These are phyloP conservation scores for Ceratocystiopsis sp. DNA, from an alignment of 2,329 filamentous ascomycete species.

Conservation along the genomic window DNA sequence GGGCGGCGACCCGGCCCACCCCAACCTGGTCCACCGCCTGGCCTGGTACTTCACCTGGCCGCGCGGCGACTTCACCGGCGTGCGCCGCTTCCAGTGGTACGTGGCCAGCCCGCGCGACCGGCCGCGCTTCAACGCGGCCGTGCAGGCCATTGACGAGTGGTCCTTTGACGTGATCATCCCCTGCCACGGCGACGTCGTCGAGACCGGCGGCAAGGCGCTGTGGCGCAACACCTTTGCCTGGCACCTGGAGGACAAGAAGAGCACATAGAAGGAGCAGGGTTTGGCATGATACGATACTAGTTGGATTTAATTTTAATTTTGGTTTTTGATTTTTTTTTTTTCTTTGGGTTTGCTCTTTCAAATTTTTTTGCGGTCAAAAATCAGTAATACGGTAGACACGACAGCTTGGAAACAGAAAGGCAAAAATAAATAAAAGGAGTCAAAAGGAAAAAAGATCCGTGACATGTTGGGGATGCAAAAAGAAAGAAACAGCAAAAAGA, in stretches of 20 bases:
- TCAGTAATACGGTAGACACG: neutral
- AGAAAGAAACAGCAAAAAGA: neutral
- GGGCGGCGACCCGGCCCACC: slow-evolving; percentile 23
- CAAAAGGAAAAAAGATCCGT: neutral
- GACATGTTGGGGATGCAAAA: too few species aligned
- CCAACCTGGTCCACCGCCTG: slow-evolving; percentile 24
- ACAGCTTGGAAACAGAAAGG: neutral
- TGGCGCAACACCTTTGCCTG: slow-evolving; percentile 69
- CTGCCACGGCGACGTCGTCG: slow-evolving; percentile 84
- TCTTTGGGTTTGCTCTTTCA: too few species aligned
- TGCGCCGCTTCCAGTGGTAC: slow-evolving; percentile 77
- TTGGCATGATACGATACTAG: too few species aligned
- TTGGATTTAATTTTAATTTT: too few species aligned
- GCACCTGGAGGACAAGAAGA: slow-evolving; percentile 36
- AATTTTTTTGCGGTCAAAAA: neutral
- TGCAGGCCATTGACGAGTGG: slow-evolving; percentile 57
- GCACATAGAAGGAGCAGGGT: neutral
- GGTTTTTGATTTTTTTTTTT: too few species aligned
- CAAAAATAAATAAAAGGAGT: neutral
- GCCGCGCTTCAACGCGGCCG: slow-evolving; percentile 49
- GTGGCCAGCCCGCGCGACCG: slow-evolving; percentile 41
- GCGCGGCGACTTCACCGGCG: slow-evolving; percentile 11
- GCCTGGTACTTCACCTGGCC: slow-evolving; percentile 39
- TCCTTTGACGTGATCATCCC: slow-evolving; percentile 75
- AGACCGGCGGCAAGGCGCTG: slow-evolving; percentile 52